A percentile compares a stretch with the other conserved stretches of the same genome.
Conservation (phyloP, 2,329 filamentous ascomycete genomes). For the Curvularia sp. region DNA sequence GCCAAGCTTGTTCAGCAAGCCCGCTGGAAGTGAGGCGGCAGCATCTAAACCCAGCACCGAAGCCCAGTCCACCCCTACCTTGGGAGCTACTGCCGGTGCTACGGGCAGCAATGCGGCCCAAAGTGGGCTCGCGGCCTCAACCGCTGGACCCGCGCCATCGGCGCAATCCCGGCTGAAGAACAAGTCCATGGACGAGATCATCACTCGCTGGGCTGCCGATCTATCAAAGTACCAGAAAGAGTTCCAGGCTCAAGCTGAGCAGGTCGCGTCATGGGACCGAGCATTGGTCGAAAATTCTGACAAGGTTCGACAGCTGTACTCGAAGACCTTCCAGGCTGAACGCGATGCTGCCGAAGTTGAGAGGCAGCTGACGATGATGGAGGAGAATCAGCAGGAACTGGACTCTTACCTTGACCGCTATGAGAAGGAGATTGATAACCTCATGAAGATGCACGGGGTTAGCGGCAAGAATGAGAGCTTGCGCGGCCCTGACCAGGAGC, state of each 20-base stretch:
- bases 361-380: conserved; percentile 85
- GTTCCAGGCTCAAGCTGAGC: conserved; percentile 87
- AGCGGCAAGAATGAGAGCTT: conserved; percentile 68
- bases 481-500: conserved; percentile 90
- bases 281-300: conserved; percentile 91
- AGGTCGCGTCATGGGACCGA: conserved; percentile 89
- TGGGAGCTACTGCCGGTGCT: conserved; percentile 27
- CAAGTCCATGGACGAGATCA: conserved; percentile 99
- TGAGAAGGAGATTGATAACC: conserved; percentile 86
- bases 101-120: conserved; percentile 33
- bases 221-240: conserved; percentile 96
- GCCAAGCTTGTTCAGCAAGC: conserved; percentile 33
- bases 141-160: conserved; percentile 79
- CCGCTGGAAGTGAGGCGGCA: conserved; percentile 28
- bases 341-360: conserved; percentile 93
- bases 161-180: conserved; percentile 88
- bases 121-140: conserved; percentile 70
- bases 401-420: conserved; percentile 88
- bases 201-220: conserved; percentile 95
- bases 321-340: conserved; percentile 91
- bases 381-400: conserved; percentile 91
- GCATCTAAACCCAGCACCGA: conserved; percentile 34
- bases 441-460: conserved; percentile 86
- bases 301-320: conserved; percentile 92
- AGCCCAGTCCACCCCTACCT: conserved; percentile 27